These are phyloP conservation scores for Plectranthus barbatus DNA, from an alignment of 257 asterid genomes.

Conservation along the genomic window DNA sequence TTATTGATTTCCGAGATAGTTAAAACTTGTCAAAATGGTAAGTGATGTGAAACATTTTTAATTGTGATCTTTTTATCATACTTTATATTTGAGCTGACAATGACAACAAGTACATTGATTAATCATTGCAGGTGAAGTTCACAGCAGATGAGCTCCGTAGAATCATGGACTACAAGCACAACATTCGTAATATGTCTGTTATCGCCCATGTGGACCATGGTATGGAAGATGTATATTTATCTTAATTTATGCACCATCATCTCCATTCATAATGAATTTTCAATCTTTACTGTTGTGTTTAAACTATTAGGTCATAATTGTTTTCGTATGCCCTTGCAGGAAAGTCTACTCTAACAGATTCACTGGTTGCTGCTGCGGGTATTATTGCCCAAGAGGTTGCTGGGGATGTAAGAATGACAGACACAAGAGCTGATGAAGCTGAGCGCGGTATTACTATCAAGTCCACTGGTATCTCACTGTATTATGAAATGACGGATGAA, in stretches of 20 bases:
- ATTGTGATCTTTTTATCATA: background rate
- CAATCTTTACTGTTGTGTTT: too few relatives aligned
- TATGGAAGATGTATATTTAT: conserved; percentile 3
- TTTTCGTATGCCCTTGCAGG: conserved; percentile 22
- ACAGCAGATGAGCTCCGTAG: conserved; percentile 48
- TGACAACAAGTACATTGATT: background rate
- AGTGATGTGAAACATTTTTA: background rate
- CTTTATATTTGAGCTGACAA: background rate
- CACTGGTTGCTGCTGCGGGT: conserved; percentile 55
- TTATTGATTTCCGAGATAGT: background rate
- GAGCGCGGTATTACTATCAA: conserved; percentile 52
- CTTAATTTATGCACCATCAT: background rate
- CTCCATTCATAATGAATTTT: background rate
- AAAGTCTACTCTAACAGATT: conserved; percentile 45
- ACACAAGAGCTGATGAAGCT: conserved; percentile 58
- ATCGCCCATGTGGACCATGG: conserved; percentile 65
- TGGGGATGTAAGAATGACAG: conserved; percentile 50
- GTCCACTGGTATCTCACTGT: conserved; percentile 49
- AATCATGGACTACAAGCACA: conserved; percentile 52
- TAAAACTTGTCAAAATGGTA: conserved; percentile 11
- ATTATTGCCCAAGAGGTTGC: conserved; percentile 52
- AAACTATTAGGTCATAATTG: background rate
- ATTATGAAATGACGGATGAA: conserved; percentile 36
- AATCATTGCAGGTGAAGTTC: conserved; percentile 46
- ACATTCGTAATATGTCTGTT: conserved; percentile 55